Conservation (phyloP, 305 asterid species). For the Vinca major region DNA sequence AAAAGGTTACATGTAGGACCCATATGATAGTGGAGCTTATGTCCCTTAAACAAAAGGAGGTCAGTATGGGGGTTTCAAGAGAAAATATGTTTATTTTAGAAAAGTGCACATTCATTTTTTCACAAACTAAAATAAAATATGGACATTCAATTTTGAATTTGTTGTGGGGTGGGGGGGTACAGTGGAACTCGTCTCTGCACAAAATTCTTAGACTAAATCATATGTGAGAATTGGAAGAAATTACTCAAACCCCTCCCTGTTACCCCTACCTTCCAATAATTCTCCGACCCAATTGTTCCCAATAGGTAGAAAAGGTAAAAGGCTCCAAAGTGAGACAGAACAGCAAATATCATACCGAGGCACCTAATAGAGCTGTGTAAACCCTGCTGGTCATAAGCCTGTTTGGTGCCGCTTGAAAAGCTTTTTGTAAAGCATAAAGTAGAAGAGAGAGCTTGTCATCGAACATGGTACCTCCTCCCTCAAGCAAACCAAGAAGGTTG, state of each 20-base stretch:
- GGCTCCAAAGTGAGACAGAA: constrained; percentile 5
- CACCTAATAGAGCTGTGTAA: constrained; percentile 78
- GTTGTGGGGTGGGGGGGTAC: too few relatives aligned
- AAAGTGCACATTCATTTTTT: too few relatives aligned
- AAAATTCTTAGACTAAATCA: constrained; percentile 1
- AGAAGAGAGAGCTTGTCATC: constrained; percentile 98
- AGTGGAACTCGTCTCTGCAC: background rate
- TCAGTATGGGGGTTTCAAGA: too few relatives aligned
- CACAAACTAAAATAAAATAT: too few relatives aligned
- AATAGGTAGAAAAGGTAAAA: too few relatives aligned
- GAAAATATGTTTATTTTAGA: too few relatives aligned
- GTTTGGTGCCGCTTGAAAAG: constrained; percentile 94
- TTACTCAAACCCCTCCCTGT: background rate
- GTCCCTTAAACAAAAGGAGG: too few relatives aligned
- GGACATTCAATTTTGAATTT: too few relatives aligned
- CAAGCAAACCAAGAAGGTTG: constrained; percentile 68
- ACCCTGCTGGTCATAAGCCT: constrained; percentile 72
- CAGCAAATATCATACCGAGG: constrained; percentile 56
- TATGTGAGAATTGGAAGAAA: background rate
- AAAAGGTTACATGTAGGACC: too few relatives aligned
- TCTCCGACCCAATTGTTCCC: too few relatives aligned
- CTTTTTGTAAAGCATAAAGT: constrained; percentile 86
- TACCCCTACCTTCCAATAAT: background rate
- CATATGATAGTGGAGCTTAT: too few relatives aligned
- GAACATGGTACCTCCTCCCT: constrained; percentile 98